Percentiles rank a stretch among this genome's conserved stretches.
These are phyloP conservation scores for Russula compacta DNA, from an alignment of 768 basidiomycete genomes.

Conservation along the genomic window DNA sequence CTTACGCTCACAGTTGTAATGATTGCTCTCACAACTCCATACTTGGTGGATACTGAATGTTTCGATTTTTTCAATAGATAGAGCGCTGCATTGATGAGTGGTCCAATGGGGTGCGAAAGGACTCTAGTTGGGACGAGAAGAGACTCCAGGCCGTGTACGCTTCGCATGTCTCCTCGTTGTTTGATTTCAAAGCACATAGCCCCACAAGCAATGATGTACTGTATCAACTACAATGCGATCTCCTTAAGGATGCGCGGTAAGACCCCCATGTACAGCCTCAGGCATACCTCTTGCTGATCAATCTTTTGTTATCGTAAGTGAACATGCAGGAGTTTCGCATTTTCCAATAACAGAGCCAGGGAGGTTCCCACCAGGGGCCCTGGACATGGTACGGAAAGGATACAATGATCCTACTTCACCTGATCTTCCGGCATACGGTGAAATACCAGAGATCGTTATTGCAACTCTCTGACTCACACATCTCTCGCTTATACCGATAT, in stretches of 20 bases:
- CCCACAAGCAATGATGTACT: background rate
- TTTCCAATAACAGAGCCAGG: background rate
- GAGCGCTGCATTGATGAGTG: conserved; percentile 10
- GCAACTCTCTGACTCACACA: background rate
- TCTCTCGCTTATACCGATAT: background rate
- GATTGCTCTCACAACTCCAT: background rate
- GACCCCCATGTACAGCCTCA: background rate
- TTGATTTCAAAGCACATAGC: background rate
- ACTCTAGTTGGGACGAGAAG: background rate
- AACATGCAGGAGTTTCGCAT: background rate
- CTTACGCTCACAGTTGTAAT: conserved; percentile 4
- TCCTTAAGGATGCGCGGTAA: background rate
- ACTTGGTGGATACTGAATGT: background rate
- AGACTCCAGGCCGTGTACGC: background rate
- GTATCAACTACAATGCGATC: background rate
- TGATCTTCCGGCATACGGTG: background rate
- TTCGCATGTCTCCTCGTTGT: background rate
- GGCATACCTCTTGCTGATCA: background rate
- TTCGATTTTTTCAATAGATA: background rate
- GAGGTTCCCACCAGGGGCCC: background rate
- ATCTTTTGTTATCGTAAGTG: background rate
- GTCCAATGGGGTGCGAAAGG: background rate
- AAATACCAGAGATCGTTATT: background rate
- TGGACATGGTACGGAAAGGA: background rate
- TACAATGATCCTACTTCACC: background rate